A percentile compares a stretch with the other conserved stretches of the same genome.
phyloP scores from a whole-genome alignment of 1,284 basidiomycete genomes.

The Fomitopsis pinicola region DNA sequence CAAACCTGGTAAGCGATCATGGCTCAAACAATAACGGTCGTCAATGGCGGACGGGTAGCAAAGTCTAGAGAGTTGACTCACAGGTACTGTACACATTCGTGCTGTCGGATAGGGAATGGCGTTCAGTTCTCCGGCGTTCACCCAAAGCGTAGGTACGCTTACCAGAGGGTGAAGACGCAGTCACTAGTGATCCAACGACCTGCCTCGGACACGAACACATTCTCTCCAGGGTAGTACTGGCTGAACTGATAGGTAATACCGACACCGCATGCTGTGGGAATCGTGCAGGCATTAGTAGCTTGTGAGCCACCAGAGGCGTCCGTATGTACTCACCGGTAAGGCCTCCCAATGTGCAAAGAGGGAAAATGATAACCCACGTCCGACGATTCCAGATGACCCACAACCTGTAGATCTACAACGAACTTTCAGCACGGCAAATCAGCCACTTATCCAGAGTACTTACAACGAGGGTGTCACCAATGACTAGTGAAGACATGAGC shows the following conservation, averaged over 20 bases:
- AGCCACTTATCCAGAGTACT: neutral
- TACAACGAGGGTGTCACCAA: neutral
- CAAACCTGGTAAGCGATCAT: constrained; percentile 2
- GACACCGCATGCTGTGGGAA: constrained; percentile 6
- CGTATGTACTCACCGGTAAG: constrained; percentile 3
- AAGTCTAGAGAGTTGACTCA: neutral
- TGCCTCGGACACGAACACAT: constrained; percentile 10
- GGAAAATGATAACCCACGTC: constrained; percentile 11
- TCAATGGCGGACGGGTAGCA: neutral
- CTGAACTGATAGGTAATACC: constrained; percentile 13
- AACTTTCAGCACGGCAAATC: neutral
- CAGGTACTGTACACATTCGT: constrained; percentile 3
- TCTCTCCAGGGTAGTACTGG: constrained; percentile 7
- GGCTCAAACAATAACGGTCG: neutral
- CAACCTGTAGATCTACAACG: neutral
- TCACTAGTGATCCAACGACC: constrained; percentile 12
- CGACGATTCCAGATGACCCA: neutral
- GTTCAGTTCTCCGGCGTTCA: neutral
- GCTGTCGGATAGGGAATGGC: neutral
- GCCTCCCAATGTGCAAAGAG: constrained; percentile 1
- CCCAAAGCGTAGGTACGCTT: neutral
- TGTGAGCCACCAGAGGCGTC: neutral
- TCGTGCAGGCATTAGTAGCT: no score
- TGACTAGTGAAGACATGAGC: neutral
- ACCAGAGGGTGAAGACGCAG: constrained; percentile 2